A percentile compares a stretch with the other conserved stretches of the same genome.
Evolutionary conservation across 176 grass and related monocot species (phyloP).

Genomic region (maize (Zea mays)): Zm-B73-REFERENCE-NAM-5.0 NC_050099.1:147548501-147549000

Average conservation of each 20-base stretch:
- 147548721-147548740: neutral
- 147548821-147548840: neutral
- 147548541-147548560: neutral
- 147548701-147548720: slow-evolving; percentile 7
- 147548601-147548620: neutral
- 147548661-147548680: slow-evolving; percentile 31
- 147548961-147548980: neutral
- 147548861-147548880: too few relatives aligned
- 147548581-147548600: neutral
- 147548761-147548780: slow-evolving; percentile 22
- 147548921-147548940: slow-evolving; percentile 1
- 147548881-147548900: slow-evolving; percentile 1
- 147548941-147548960: slow-evolving; percentile 29
- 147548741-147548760: neutral
- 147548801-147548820: neutral
- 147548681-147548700: slow-evolving; percentile 26
- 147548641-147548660: slow-evolving; percentile 15
- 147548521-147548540: slow-evolving; percentile 9
- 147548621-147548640: neutral
- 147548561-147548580: neutral
- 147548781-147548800: neutral
- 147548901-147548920: neutral
- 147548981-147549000: neutral
- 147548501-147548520: neutral
- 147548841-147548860: slow-evolving; percentile 6